Conservation (phyloP, 176 grass and related monocot species). For the Triticum monococcum region DNA sequence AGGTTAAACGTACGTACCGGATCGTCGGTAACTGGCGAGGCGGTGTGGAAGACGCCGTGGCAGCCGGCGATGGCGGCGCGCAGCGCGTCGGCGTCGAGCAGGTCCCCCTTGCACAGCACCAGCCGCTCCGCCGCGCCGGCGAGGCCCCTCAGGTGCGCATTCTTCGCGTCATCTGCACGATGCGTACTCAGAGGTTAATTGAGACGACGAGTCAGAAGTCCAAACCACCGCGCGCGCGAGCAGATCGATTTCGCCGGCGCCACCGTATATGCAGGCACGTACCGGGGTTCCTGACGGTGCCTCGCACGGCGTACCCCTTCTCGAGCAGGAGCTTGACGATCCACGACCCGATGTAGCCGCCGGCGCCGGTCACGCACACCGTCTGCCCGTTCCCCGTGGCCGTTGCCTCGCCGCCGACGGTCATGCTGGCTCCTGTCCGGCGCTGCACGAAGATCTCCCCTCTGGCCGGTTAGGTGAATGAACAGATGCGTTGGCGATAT, state of each 20-base stretch:
- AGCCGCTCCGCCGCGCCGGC: constrained; percentile 68
- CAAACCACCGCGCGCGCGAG: no score
- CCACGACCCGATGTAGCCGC: constrained; percentile 68
- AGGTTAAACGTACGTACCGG: constrained; percentile 54
- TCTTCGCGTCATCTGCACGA: constrained; percentile 67
- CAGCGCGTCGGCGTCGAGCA: constrained; percentile 67
- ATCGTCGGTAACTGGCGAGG: constrained; percentile 79
- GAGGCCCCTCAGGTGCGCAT: constrained; percentile 64
- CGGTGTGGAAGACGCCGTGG: constrained; percentile 86
- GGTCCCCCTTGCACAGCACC: constrained; percentile 58
- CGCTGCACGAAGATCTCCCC: not conserved
- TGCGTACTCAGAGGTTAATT: no score
- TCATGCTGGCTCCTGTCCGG: not conserved
- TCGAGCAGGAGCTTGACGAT: constrained; percentile 69
- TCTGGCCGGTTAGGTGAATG: not conserved
- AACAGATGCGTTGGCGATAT: not conserved
- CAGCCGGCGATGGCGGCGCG: constrained; percentile 57
- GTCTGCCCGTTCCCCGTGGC: constrained; percentile 32
- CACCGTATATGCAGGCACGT: not conserved
- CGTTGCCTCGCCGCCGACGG: not conserved
- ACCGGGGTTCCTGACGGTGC: constrained; percentile 67
- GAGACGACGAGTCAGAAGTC: not conserved
- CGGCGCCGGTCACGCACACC: constrained; percentile 77
- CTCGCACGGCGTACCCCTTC: constrained; percentile 53
- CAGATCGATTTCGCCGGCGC: not conserved